Evolutionary conservation across 1,284 basidiomycete species (phyloP), one percentile per base, ranked within the genome.

Genomic region (Ceratobasidium sp.): DNA sequence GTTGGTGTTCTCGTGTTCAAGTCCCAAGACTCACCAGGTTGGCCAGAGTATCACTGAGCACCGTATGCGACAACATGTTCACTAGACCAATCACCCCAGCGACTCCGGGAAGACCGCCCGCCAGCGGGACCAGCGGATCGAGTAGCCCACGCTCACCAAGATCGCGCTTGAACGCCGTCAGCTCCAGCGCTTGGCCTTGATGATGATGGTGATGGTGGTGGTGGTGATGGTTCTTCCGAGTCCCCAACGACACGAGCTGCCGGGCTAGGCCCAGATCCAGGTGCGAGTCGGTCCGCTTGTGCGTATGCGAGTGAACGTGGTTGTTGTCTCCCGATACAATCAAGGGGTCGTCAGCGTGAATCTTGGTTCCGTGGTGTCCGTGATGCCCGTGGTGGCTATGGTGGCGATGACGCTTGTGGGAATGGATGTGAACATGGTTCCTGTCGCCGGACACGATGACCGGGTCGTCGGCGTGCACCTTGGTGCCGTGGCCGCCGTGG

Each of bases 401-500:
- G 48, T 52, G 66, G 66, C 50, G 2, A 68, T 33, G 50, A 2
- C 52, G 67, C 52, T 69, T 69, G 33, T 69, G 67, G 5, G 67
- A 54, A 23, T 69, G 67, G 3, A 35, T 12, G 38, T 74, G 71
- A n/a, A 74, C 60, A 35, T 74, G 71, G 71, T 74, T 74, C 14
- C 48, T 35, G 48, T 65, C 59, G 16, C 71, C 60, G n/a, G 44
- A 57, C 30, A 74, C 71, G 60, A 74, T 64, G 16, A 74, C 57
- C 12, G 71, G 59, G 27, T 74, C 60, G 48, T 74, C 71, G 16
- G 71, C 41, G 60, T 64, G 65, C 2, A 74, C 48, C 60, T 74
- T 74, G 27, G 71, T 74, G 7, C 33, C 71, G 35, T 74, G 71
- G 35, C 38, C 52, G 35, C 41, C 33, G 41, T 74, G 71, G 46